Conservation (phyloP, 768 basidiomycete genomes). For the Clavaria fumosa region DNA sequence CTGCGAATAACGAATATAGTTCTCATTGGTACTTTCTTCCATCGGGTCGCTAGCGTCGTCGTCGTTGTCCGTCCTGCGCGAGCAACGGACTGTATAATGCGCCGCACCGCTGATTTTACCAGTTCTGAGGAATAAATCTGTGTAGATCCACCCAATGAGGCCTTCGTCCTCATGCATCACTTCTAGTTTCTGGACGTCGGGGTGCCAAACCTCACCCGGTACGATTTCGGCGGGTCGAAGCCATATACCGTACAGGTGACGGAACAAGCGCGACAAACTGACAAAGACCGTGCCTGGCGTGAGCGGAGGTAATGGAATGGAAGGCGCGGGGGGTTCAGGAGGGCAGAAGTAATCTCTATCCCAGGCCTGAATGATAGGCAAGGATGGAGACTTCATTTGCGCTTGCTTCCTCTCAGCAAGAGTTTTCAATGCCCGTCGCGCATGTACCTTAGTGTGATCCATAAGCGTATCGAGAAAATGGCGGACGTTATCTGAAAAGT, state of each 20-base stretch:
- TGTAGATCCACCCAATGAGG: conserved; percentile 86
- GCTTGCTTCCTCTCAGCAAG: conserved; percentile 59
- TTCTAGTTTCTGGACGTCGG: conserved; percentile 79
- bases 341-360: conserved; percentile 91
- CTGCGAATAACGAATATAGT: conserved; percentile 30
- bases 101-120: conserved; percentile 89
- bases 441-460: conserved; percentile 65
- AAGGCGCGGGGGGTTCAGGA: conserved; percentile 59
- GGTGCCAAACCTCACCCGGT: conserved; percentile 80
- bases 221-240: conserved; percentile 53
- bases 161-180: conserved; percentile 84
- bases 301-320: conserved; percentile 54
- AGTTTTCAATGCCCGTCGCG: conserved; percentile 54
- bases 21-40: conserved; percentile 22
- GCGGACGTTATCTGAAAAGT: conserved; percentile 55
- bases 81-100: conserved; percentile 95
- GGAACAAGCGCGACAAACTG: conserved; percentile 83
- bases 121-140: conserved; percentile 72
- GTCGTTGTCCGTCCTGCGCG: conserved; percentile 83
- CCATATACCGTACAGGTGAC: conserved; percentile 73
- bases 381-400: conserved; percentile 40
- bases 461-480: conserved; percentile 75
- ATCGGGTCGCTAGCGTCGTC: conserved; percentile 54
- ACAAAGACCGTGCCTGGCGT: conserved; percentile 86
- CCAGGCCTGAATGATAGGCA: conserved; percentile 80